A percentile compares a stretch with the other conserved stretches of the same genome.
These are phyloP conservation scores for Colletotrichum filicis DNA, from an alignment of 2,329 filamentous ascomycete genomes.

Conservation along the genomic window DNA sequence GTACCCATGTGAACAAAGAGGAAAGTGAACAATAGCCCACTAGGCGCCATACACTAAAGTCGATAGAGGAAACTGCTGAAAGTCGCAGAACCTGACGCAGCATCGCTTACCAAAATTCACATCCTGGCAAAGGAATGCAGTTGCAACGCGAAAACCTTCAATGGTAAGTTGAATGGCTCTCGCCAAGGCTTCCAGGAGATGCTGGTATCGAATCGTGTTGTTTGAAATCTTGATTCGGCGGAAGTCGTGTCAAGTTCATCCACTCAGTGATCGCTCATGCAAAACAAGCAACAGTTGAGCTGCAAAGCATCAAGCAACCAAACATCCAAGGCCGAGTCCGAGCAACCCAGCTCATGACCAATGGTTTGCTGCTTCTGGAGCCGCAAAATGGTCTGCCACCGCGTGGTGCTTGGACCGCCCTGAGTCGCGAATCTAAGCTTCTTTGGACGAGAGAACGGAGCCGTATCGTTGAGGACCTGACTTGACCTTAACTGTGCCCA, in stretches of 20 bases:
- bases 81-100: neutral
- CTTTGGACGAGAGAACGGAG: slow-evolving; percentile 14
- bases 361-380: slow-evolving; percentile 16
- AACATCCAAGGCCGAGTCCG: slow-evolving; percentile 10
- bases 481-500: slow-evolving; percentile 14
- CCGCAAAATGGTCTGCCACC: slow-evolving; percentile 3
- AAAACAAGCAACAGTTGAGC: slow-evolving; percentile 18
- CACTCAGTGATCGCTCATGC: slow-evolving; percentile 26
- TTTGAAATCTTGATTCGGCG: slow-evolving; percentile 30
- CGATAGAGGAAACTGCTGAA: slow-evolving; percentile 3
- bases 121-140: neutral
- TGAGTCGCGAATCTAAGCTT: slow-evolving; percentile 27
- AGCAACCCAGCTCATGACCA: slow-evolving; percentile 20
- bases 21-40: neutral
- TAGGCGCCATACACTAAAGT: neutral
- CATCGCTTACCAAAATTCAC: slow-evolving; percentile 10
- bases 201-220: slow-evolving; percentile 11
- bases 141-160: neutral
- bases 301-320: slow-evolving; percentile 9
- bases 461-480: slow-evolving; percentile 12
- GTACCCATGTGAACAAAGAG: slow-evolving; percentile 5
- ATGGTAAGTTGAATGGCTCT: neutral
- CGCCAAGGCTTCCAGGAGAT: slow-evolving; percentile 9
- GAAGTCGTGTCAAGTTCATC: slow-evolving; percentile 34
- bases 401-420: slow-evolving; percentile 22